Base-by-base conservation (phyloP, 352 stramenopile species). In the Phytophthora sp. region DNA sequence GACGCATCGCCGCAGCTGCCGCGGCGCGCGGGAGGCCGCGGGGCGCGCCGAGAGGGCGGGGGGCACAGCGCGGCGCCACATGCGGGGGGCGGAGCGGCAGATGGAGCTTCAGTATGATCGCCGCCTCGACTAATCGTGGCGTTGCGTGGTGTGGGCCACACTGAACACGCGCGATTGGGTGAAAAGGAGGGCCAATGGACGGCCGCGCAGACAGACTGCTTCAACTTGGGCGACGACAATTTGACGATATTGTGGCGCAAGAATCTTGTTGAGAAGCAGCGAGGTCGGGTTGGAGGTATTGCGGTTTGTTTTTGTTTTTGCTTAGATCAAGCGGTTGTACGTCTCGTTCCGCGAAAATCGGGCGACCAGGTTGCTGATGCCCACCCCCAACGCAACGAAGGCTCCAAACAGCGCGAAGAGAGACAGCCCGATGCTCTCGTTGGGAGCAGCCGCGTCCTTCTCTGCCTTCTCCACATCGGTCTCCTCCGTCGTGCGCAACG, bases 361-460 rank as follows among this genome's bases (percentile, higher is more conserved):
- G 17, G 69, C 57, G 3, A 71, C 75, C 9, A 71, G 5, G 45
- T 66, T 75, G 27, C 64, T 66, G 5, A 84, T 60, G 28, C 63
- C 52, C 1, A 34, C 67, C 2, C 75, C 75, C 12, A 84, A 68
- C 7, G 57, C 53, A 24, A 73, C 63, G 37, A 81, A 74, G n/a
- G 28, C 62, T 7, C 67, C 65, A 21, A 81, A 60, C n/a, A 81
- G 41, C 6, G 37, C 54, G 6, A 66, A 27, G 21, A 70, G 26
- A 26, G 52, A 53, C 38, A 63, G 23, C 0, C 43, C 45, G 38
- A 51, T 39, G 26, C 53, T 54, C 42, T 42, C 32, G 9, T 20
- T 48, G 46, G 34, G 6, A 5, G 10, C 49, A 15, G 13, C 32
- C 2, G 20, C 12, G 12, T 7, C 31, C 41, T 43, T 11, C 20